Evolutionary conservation across 257 asterid species (phyloP), one percentile per base, ranked within the genome.

Genomic region (Fraxinus quadrangulata): DNA sequence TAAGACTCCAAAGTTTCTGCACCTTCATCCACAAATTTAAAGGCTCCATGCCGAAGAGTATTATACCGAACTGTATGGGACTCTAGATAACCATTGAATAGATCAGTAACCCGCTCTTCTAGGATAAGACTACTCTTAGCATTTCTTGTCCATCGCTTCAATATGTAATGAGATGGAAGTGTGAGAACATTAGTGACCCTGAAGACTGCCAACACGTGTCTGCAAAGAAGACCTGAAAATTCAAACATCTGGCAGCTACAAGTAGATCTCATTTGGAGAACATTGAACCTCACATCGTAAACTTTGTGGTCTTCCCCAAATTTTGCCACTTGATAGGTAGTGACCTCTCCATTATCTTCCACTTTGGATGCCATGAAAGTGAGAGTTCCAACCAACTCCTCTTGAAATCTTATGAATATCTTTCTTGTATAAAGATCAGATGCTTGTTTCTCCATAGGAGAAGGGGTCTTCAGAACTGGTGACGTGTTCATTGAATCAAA

Each of bases 361-460:
- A 84, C 86, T 81, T 87, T 90, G 40, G 96, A 87, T 51, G 98
- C 97, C 97, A 84, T 90, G 75, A 93, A 93, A 72, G 97, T 90
- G 78, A 96, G 92, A 72, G 98, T 96, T 70, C 89, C 95, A 23
- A 96, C 92, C 85, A 96, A 77, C 84, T 96, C 99, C 83, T 93
- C 98, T 83, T 96, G 99, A 84, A 96, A 96, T 74, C 99, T 89
- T 49, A 56, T 78, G 75, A 96, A 96, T 75, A 96, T 42, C 85
- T 92, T 96, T 81, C 91, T 90, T 2, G 98, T 93, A 90, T 96
- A 96, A 67, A 85, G 89, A 70, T 88, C 97, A 11, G 99, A 93
- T 71, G 94, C 99, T 78, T 96, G 99, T 87, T 92, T 96, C 91
- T 96, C 99, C 98, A 90, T 96, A 12, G 99, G 99, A 67, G 99